These are phyloP conservation scores for Pleurotus citrinopileatus DNA, from an alignment of 768 basidiomycete genomes.

Conservation along the genomic window DNA sequence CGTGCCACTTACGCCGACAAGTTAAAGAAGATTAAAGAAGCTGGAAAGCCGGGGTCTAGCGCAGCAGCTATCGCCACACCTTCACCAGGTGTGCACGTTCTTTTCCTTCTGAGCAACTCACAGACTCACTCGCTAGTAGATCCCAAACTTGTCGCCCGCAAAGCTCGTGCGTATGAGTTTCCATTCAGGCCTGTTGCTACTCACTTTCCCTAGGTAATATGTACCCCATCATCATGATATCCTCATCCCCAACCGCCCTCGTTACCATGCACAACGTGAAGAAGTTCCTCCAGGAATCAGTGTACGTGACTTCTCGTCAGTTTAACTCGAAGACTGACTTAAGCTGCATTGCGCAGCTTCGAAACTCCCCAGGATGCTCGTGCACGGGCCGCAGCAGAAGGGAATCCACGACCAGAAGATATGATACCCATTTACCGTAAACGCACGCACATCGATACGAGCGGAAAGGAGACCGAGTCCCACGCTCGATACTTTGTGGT, in stretches of 20 bases:
- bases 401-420: slow-evolving; percentile 76
- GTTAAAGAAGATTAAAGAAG: slow-evolving; percentile 74
- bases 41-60: slow-evolving; percentile 47
- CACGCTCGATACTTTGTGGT: slow-evolving; percentile 80
- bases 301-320: slow-evolving; percentile 39
- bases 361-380: slow-evolving; percentile 76
- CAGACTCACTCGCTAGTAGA: slow-evolving; percentile 29
- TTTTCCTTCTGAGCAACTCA: background rate
- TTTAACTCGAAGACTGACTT: background rate
- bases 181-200: background rate
- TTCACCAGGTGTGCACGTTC: slow-evolving; percentile 15
- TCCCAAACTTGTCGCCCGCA: slow-evolving; percentile 61
- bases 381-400: slow-evolving; percentile 62
- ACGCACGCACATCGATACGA: slow-evolving; percentile 66
- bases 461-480: slow-evolving; percentile 55
- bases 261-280: slow-evolving; percentile 99
- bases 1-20: slow-evolving; percentile 68
- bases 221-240: slow-evolving; percentile 96
- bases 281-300: slow-evolving; percentile 86
- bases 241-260: slow-evolving; percentile 90
- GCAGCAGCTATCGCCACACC: slow-evolving; percentile 36
- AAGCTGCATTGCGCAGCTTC: slow-evolving; percentile 41
- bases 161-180: slow-evolving; percentile 53
- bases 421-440: slow-evolving; percentile 86
- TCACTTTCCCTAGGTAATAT: slow-evolving; percentile 51